Evolutionary conservation across 306 rosid species (phyloP).

Genomic region (Inga oerstediana): DNA sequence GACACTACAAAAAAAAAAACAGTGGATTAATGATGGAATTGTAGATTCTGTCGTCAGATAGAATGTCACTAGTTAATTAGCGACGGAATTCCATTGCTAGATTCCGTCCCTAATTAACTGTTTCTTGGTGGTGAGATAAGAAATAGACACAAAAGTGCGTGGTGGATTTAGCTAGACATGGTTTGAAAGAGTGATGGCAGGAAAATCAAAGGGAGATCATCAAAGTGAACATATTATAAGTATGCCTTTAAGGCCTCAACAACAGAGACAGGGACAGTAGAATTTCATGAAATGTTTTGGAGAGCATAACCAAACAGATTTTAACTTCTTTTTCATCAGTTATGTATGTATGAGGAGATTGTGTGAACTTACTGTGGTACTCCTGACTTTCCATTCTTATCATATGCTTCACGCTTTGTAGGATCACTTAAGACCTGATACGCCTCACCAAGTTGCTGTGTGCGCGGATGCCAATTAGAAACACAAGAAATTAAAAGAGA

Average conservation of each 20-base stretch:
- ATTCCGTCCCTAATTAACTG: no score
- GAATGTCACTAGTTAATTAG: no score
- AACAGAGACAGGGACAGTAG: not conserved
- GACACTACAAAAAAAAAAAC: not conserved
- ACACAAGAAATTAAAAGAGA: slow-evolving; percentile 15
- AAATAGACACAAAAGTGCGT: no score
- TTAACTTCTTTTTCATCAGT: slow-evolving; percentile 2
- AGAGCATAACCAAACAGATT: not conserved
- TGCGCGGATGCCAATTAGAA: not conserved
- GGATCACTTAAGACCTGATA: slow-evolving; percentile 97
- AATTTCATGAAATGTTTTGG: not conserved
- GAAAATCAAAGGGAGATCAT: not conserved
- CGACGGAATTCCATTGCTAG: no score
- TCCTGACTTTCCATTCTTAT: slow-evolving; percentile 82
- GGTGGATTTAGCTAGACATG: no score
- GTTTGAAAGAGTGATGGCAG: no score
- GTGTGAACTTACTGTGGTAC: slow-evolving; percentile 64
- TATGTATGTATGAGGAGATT: slow-evolving; percentile 10
- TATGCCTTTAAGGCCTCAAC: not conserved
- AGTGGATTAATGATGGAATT: no score
- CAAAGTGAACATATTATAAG: not conserved
- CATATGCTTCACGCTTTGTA: slow-evolving; percentile 89
- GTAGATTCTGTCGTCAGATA: no score
- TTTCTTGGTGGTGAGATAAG: no score
- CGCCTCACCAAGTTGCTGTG: slow-evolving; percentile 93